phyloP scores from a whole-genome alignment of 2,329 filamentous ascomycete species.

The Stagonosporopsis cucurbitacearum region DNA sequence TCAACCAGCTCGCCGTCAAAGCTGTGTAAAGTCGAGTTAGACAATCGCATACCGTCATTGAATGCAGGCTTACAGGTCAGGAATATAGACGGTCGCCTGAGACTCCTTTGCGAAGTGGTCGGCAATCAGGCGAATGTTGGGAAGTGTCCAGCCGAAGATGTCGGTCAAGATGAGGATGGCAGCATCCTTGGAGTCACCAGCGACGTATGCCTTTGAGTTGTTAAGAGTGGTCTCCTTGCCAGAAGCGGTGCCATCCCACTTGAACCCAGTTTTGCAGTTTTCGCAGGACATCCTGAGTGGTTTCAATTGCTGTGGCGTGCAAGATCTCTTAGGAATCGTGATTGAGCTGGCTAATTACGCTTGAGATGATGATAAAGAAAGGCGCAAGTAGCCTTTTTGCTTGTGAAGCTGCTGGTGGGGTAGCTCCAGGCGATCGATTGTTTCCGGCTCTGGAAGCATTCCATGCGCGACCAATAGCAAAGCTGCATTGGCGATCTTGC shows the following conservation, averaged over 20 bases:
- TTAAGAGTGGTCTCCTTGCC: conserved; percentile 50
- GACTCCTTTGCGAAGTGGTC: conserved; percentile 56
- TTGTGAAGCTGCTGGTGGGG: conserved; percentile 11
- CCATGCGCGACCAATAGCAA: conserved; percentile 5
- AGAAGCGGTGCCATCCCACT: conserved; percentile 47
- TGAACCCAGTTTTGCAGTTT: conserved; percentile 49
- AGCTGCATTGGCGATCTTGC: neutral
- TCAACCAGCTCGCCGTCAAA: conserved; percentile 43
- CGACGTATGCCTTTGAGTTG: conserved; percentile 50
- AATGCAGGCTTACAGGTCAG: conserved; percentile 48
- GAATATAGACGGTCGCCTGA: conserved; percentile 55
- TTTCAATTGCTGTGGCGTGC: neutral
- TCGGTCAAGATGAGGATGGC: conserved; percentile 55
- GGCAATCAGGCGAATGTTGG: conserved; percentile 55
- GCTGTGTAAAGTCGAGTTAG: conserved; percentile 19
- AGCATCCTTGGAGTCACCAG: conserved; percentile 53
- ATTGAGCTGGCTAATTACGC: neutral
- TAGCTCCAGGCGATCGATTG: conserved; percentile 8
- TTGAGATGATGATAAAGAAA: neutral
- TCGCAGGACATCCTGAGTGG: conserved; percentile 39
- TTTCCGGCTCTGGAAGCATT: conserved; percentile 6
- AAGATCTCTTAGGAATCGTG: neutral
- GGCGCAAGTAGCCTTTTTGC: conserved; percentile 8
- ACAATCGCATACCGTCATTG: neutral
- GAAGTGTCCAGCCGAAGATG: conserved; percentile 58